Conservation (phyloP, 2,329 filamentous ascomycete genomes). For the Alternaria sp. region DNA sequence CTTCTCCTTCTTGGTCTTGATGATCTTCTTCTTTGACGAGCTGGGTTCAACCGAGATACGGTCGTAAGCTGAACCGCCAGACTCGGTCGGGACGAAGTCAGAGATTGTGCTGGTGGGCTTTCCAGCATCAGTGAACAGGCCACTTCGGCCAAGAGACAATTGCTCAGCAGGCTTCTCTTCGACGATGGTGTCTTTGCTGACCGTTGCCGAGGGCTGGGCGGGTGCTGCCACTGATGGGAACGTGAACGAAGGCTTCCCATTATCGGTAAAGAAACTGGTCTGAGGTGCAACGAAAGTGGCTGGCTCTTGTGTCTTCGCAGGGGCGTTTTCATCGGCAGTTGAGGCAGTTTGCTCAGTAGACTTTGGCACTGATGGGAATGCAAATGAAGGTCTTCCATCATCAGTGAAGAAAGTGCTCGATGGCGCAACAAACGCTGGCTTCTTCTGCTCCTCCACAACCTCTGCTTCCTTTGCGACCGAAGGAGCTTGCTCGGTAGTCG, state of each 20-base stretch:
- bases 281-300: constrained; percentile 1
- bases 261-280: constrained; percentile 10
- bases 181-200: not conserved
- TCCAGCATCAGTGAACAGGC: constrained; percentile 12
- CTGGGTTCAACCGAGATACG: constrained; percentile 13
- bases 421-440: constrained; percentile 3
- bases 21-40: constrained; percentile 31
- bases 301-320: not conserved
- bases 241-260: constrained; percentile 10
- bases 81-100: not conserved
- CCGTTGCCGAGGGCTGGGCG: not conserved
- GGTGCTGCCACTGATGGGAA: not conserved
- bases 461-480: not conserved
- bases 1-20: constrained; percentile 34
- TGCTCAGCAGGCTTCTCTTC: not conserved
- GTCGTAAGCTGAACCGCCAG: constrained; percentile 8
- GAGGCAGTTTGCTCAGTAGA: not conserved
- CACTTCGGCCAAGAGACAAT: not conserved
- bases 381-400: constrained; percentile 12
- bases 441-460: not conserved
- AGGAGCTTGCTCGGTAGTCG: not conserved
- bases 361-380: not conserved
- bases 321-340: not conserved
- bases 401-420: constrained; percentile 13
- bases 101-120: not conserved